Evolutionary conservation across 345 rosid species (phyloP), one percentile per base, ranked within the genome.

Genomic region (Aurinia saxatilis): DNA sequence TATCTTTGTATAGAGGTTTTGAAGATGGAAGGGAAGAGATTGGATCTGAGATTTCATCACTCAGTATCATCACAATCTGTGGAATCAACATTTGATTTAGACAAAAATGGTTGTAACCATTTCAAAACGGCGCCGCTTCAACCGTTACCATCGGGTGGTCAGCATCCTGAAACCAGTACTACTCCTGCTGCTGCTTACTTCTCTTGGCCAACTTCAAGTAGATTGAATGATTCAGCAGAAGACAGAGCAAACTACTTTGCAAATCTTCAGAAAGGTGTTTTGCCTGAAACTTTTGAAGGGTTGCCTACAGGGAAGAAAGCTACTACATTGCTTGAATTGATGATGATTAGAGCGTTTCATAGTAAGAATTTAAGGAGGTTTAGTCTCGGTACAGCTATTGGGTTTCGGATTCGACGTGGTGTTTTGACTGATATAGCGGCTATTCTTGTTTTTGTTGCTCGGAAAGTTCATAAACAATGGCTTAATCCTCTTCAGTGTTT

Each of bases 381-480:
- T 67, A 84, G 90, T 66, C 90, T 86, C 15, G 95, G 95, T 40
- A 86, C 95, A 9, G 95, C 95, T 19, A 80, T 84, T 64, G 95
- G 95, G 4, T 86, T 84, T 64, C 90, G 90, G 8, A 84, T 86
- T 68, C 66, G 78, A 25, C 71, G 75, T 7, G 95, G 95, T 41
- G 86, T 82, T 53, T 75, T 86, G 74, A 84, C 90, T 12, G 63
- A 80, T 45, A 76, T 76, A 23, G 84, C 95, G 0, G 90, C 90
- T 63, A 84, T 87, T 61, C 88, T 84, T 44, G 95, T 87, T 12
- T 87, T 87, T 58, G 95, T 87, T 57, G 79, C 95, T 56, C 77
- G 90, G 71, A 84, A 87, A 75, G 90, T 84, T 73, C 86, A 87
- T 61, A 82, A 82, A 65, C 90, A 84, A 56, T 87, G 95, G 95